Base-by-base conservation (phyloP, 1,284 basidiomycete species). In the Trametes versicolor region DNA sequence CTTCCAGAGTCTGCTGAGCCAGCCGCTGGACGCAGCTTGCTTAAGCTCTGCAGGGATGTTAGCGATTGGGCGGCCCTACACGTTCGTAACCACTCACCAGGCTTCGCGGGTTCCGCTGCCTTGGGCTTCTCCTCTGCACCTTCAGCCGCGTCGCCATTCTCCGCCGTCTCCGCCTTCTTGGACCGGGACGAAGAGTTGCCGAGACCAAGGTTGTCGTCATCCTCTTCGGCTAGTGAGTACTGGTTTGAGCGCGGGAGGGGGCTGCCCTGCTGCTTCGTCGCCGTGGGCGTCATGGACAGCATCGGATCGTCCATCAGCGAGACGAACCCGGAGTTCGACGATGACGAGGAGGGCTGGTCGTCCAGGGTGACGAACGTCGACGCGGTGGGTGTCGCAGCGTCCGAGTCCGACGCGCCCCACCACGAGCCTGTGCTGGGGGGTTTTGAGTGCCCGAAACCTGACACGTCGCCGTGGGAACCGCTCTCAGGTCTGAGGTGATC, bases 191-290 rank as follows among this genome's bases (percentile, higher is more conserved):
- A 65, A 3, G 80, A 81, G 74, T 98, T 99, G 13, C 97, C 95
- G 64, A 99, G 85, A 2, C 98, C 97, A 43, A 99, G 85, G 72
- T 98, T 95, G 5, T 91, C 90, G 21, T 93, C 93, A 4, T 93
- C 89, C 4, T 88, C 87, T 34, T 85, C 79, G 27, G 66, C 59
- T 13, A 65, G 58, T 23, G 53, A 34, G 21, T 64, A 34, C 55
- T 64, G 45, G 13, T 67, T 36, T 76, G 77, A 54, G 74, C 66
- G 50, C 74, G 65, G 37, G 72, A 65, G 21, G 51, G 67, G 70
- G 58, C 73, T 37, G 34, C 70, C 70, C 43, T 71, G 71, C 57
- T 72, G 70, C 56, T 62, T 69, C 6, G 51, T 53, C 7, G 65
- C 65, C 1, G 69, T 59, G 7, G 86, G 78, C 1, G 79, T 77